Evolutionary conservation across 2,329 filamentous ascomycete species (phyloP).

Genomic region (Alternaria burnsii): DNA sequence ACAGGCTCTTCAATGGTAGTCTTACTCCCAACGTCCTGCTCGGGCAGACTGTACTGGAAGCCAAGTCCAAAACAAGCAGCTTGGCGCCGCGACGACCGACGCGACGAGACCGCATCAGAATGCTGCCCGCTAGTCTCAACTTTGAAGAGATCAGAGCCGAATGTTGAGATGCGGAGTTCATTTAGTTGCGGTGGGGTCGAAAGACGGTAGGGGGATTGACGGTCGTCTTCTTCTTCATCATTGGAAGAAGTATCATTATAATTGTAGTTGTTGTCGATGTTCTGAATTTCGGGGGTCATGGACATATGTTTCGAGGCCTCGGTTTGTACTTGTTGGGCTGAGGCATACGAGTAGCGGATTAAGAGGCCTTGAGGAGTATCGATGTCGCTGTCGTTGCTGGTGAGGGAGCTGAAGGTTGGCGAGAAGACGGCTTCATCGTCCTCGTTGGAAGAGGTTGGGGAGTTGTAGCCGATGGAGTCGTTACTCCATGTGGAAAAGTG

Average conservation of each 20-base stretch:
- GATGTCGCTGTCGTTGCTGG: constrained; percentile 41
- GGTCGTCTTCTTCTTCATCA: constrained; percentile 19
- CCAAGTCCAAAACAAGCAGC: constrained; percentile 44
- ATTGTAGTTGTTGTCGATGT: background rate
- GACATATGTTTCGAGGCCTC: constrained; percentile 6
- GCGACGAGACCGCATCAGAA: constrained; percentile 22
- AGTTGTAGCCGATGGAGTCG: constrained; percentile 37
- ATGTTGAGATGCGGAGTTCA: constrained; percentile 37
- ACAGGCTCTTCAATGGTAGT: constrained; percentile 35
- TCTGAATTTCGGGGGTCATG: constrained; percentile 13
- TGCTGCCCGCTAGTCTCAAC: constrained; percentile 28
- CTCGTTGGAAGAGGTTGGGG: constrained; percentile 30
- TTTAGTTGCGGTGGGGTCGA: constrained; percentile 35
- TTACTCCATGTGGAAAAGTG: constrained; percentile 48
- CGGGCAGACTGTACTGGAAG: constrained; percentile 48
- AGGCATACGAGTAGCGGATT: constrained; percentile 29
- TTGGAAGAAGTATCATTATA: background rate
- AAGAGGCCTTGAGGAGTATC: constrained; percentile 34
- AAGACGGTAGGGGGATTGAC: constrained; percentile 17
- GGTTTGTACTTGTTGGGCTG: constrained; percentile 15
- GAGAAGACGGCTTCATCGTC: constrained; percentile 36
- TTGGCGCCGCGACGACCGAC: constrained; percentile 34
- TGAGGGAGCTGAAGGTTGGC: constrained; percentile 45
- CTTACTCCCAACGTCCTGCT: constrained; percentile 38
- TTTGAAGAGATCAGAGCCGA: constrained; percentile 42